phyloP scores from a whole-genome alignment of 73 alveolate genomes.

The Uronychia binucleata region DNA sequence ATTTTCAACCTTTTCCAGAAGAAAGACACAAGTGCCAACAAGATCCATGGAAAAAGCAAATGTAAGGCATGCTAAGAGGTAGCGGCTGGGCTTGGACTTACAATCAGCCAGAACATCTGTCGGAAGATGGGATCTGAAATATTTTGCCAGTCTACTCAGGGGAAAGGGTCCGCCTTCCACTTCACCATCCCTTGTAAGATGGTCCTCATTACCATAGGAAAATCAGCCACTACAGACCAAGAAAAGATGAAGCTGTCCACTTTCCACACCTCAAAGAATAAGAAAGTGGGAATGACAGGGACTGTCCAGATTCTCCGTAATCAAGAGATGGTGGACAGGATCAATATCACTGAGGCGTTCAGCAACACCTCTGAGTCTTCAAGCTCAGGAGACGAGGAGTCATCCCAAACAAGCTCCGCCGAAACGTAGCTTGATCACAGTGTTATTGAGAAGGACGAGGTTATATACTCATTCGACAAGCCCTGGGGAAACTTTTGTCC shows the following conservation, averaged over 20 bases:
- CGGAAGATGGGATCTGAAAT: constrained; percentile 13
- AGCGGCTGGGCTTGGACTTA: constrained; percentile 53
- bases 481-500: no score
- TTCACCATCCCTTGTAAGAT: constrained; percentile 4
- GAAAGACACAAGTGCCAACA: constrained; percentile 2
- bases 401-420: not conserved
- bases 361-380: not conserved
- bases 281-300: not conserved
- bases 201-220: not conserved
- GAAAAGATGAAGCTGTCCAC: not conserved
- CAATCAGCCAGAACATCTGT: constrained; percentile 29
- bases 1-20: constrained; percentile 34
- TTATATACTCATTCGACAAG: not conserved
- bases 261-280: not conserved
- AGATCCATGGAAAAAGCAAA: constrained; percentile 10
- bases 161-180: constrained; percentile 19
- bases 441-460: not conserved
- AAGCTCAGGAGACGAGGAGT: not conserved
- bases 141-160: constrained; percentile 19
- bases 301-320: not conserved
- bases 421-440: not conserved
- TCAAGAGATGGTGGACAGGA: not conserved
- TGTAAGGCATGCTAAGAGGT: constrained; percentile 9
- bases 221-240: not conserved
- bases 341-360: not conserved